Evolutionary conservation across 2,329 filamentous ascomycete genomes (phyloP).

Genomic region (Fusarium burgessii): DNA sequence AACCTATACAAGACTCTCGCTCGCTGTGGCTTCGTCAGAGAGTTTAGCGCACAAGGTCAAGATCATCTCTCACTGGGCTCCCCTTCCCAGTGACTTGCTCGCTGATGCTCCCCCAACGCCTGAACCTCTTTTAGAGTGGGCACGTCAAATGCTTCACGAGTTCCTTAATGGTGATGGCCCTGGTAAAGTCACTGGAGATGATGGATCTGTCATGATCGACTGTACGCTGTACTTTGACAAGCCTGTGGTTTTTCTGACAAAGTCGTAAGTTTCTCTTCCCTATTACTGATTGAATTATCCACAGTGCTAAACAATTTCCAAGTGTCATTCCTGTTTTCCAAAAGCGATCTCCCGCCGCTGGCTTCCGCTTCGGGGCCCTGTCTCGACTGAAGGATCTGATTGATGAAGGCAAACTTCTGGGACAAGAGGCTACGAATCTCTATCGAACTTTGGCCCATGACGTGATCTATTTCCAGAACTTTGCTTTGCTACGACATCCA

Average conservation of each 20-base stretch:
- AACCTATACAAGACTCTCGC: background rate
- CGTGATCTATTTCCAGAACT: conserved; percentile 3
- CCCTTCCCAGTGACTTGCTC: background rate
- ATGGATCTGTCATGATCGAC: conserved; percentile 30
- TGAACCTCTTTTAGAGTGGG: conserved; percentile 18
- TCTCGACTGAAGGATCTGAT: background rate
- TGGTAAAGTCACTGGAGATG: background rate
- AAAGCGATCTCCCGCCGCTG: background rate
- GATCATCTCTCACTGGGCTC: conserved; percentile 9
- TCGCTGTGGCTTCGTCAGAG: background rate
- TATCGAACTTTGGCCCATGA: background rate
- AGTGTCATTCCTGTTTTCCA: conserved; percentile 22
- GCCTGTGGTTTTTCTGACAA: conserved; percentile 5
- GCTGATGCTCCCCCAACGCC: background rate
- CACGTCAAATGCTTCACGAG: conserved; percentile 3
- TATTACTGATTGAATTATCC: too few species aligned
- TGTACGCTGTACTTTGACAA: conserved; percentile 30
- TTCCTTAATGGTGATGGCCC: background rate
- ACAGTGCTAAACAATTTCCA: conserved; percentile 1
- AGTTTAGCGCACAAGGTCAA: conserved; percentile 2
- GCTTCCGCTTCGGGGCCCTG: conserved; percentile 25
- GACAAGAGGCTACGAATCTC: background rate
- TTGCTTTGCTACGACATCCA: background rate
- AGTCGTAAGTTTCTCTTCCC: conserved; percentile 12
- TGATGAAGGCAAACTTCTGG: background rate